phyloP scores from a whole-genome alignment of 805 yeast species.

The Metschnikowia colocasiae region DNA sequence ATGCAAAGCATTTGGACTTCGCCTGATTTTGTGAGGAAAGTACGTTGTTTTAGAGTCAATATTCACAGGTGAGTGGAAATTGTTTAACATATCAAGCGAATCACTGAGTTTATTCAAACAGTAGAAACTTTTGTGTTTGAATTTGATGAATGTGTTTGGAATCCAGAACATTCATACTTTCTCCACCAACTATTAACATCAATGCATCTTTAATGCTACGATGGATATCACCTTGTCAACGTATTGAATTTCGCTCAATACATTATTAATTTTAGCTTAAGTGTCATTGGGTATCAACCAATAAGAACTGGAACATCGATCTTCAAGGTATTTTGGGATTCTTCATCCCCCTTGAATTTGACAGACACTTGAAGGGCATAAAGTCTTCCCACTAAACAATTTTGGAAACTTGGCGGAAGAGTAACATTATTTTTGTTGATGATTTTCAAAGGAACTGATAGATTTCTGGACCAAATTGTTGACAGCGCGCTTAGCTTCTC shows the following conservation, averaged over 20 bases:
- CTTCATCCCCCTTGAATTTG: constrained; percentile 39
- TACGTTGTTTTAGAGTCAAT: background rate
- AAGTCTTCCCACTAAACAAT: constrained; percentile 56
- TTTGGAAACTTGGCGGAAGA: constrained; percentile 59
- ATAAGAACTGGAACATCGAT: constrained; percentile 19
- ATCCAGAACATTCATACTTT: too few relatives aligned
- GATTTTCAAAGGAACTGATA: constrained; percentile 42
- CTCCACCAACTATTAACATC: too few relatives aligned
- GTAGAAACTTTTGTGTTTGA: background rate
- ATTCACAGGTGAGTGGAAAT: background rate
- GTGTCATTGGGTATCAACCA: constrained; percentile 7
- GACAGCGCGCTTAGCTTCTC: constrained; percentile 23
- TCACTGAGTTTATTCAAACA: background rate
- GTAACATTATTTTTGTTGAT: constrained; percentile 45
- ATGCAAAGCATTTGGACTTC: constrained; percentile 12
- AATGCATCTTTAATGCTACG: background rate
- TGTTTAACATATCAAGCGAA: background rate
- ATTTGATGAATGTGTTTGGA: background rate
- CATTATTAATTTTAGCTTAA: background rate
- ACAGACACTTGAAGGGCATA: constrained; percentile 51
- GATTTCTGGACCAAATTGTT: constrained; percentile 28
- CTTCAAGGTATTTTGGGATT: constrained; percentile 11
- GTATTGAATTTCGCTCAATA: background rate
- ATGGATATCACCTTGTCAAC: background rate
- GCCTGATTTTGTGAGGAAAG: background rate